Conservation (phyloP, 129 eudicot species). For the Daucus carota region DH1_v3.0 NC_030383.2:45344001-45344500, state of each 20-base stretch:
- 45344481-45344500: conserved; percentile 34
- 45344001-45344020: conserved; percentile 50
- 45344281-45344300: conserved; percentile 39
- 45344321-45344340: conserved; percentile 33
- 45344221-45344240: conserved; percentile 19
- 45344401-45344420: conserved; percentile 20
- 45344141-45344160: neutral
- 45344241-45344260: conserved; percentile 22
- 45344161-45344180: neutral
- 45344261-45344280: conserved; percentile 28
- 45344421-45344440: conserved; percentile 27
- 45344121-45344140: neutral
- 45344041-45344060: conserved; percentile 58
- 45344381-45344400: neutral
- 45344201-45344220: conserved; percentile 41
- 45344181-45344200: conserved; percentile 17
- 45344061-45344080: conserved; percentile 18
- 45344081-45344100: neutral
- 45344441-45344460: conserved; percentile 33
- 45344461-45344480: conserved; percentile 49
- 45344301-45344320: conserved; percentile 43
- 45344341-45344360: conserved; percentile 6
- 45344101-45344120: neutral
- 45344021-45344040: conserved; percentile 42
- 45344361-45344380: neutral